phyloP scores from a whole-genome alignment of 202 grass and related monocot species.

The Cymbopogon flexuosus region DNA sequence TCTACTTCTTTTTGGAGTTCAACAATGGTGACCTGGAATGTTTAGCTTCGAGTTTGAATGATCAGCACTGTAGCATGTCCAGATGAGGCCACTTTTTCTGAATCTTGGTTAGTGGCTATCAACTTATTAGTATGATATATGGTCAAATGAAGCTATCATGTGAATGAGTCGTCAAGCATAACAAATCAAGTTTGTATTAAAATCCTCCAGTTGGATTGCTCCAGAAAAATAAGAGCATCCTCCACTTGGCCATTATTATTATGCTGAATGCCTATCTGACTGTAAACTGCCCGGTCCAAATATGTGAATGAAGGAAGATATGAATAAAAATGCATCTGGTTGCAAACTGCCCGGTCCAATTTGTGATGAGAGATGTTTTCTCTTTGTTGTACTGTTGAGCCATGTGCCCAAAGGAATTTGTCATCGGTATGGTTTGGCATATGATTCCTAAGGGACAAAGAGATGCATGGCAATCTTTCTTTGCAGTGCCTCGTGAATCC shows the following conservation, averaged over 20 bases:
- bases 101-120: slow-evolving; percentile 17
- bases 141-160: slow-evolving; percentile 16
- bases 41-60: neutral
- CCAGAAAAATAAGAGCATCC: neutral
- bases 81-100: neutral
- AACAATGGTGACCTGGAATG: neutral
- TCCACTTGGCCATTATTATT: neutral
- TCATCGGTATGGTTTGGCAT: neutral
- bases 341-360: neutral
- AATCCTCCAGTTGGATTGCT: neutral
- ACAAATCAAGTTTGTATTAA: slow-evolving; percentile 4
- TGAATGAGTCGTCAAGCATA: slow-evolving; percentile 7
- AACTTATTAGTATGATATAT: slow-evolving; percentile 13
- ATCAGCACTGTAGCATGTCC: neutral
- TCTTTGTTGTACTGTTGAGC: neutral
- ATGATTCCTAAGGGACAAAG: neutral
- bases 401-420: neutral
- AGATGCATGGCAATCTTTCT: neutral
- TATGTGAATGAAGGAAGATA: neutral
- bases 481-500: neutral
- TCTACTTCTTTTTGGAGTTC: neutral
- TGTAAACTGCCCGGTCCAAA: neutral
- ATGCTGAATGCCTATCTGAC: neutral
- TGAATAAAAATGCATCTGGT: neutral
- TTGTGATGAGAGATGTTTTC: neutral